Percentiles rank a stretch among this genome's conserved stretches.
Conservation (phyloP, 768 basidiomycete genomes). For the Russula vinacea region DNA sequence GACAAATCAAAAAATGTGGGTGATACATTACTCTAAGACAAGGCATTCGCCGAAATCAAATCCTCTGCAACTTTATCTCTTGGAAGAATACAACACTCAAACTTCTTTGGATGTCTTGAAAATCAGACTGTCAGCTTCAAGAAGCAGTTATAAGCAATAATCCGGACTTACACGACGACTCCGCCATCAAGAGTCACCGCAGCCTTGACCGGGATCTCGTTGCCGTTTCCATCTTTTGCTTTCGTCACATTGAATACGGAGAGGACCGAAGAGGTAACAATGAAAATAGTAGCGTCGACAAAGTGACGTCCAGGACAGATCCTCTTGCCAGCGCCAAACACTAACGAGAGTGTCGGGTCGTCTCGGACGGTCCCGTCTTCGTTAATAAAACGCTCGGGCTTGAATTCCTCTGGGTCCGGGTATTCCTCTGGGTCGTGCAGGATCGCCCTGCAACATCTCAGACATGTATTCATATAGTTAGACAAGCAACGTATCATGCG, state of each 20-base stretch:
- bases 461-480: not conserved
- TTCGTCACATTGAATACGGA: conserved; percentile 22
- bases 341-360: conserved; percentile 4
- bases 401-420: conserved; percentile 26
- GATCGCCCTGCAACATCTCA: conserved; percentile 16
- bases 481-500: conserved; percentile 6
- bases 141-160: not conserved
- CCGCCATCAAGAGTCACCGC: too few relatives aligned
- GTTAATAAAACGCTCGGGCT: conserved; percentile 26
- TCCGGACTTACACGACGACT: not conserved
- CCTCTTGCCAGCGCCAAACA: conserved; percentile 22
- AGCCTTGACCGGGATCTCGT: conserved; percentile 13
- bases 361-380: conserved; percentile 19
- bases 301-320: conserved; percentile 31
- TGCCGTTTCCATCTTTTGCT: conserved; percentile 19
- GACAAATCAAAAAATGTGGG: too few relatives aligned
- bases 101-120: conserved; percentile 11
- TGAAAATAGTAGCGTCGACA: conserved; percentile 28
- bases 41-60: not conserved
- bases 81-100: conserved; percentile 18
- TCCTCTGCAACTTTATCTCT: conserved; percentile 16
- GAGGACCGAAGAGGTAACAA: conserved; percentile 20
- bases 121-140: not conserved
- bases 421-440: conserved; percentile 19
- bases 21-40: not conserved